phyloP scores from a whole-genome alignment of 805 yeast genomes.

The Metschnikowia anglica region DNA sequence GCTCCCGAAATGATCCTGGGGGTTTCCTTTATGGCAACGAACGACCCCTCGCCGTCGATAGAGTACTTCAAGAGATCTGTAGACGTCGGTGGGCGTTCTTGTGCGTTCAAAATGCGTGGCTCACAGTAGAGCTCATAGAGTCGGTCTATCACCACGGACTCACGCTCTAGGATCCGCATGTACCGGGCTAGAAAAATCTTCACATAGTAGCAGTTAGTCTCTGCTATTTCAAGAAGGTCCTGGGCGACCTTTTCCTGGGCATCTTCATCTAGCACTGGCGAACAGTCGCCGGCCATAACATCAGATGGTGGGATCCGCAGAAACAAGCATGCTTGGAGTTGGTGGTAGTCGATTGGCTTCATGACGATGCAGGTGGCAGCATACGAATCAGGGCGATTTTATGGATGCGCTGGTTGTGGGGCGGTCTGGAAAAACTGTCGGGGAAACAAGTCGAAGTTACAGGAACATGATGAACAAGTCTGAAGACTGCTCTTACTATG shows the following conservation, averaged over 20 bases:
- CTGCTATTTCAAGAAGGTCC: constrained; percentile 23
- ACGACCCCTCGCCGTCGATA: constrained; percentile 20
- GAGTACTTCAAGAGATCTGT: constrained; percentile 36
- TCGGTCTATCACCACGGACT: constrained; percentile 37
- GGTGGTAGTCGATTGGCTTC: constrained; percentile 4
- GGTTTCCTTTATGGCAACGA: constrained; percentile 49
- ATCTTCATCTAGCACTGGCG: constrained; percentile 15
- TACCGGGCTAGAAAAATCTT: constrained; percentile 45
- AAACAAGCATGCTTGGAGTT: constrained; percentile 17
- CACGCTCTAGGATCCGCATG: constrained; percentile 35
- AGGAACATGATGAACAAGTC: not conserved
- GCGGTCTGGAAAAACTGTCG: too few relatives aligned
- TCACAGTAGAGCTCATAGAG: constrained; percentile 43
- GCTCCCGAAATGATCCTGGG: constrained; percentile 64
- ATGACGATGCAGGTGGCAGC: not conserved
- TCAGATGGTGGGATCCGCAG: constrained; percentile 24
- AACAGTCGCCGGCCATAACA: constrained; percentile 15
- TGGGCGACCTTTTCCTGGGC: constrained; percentile 24
- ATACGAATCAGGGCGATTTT: too few relatives aligned
- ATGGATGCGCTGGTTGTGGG: too few relatives aligned
- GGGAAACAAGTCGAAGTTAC: too few relatives aligned
- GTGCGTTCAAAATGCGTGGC: constrained; percentile 30
- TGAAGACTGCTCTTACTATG: too few relatives aligned
- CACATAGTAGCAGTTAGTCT: constrained; percentile 52
- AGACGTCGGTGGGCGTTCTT: constrained; percentile 37